Conservation (phyloP, 2,329 filamentous ascomycete genomes). For the Fusarium praegraminearum region DNA sequence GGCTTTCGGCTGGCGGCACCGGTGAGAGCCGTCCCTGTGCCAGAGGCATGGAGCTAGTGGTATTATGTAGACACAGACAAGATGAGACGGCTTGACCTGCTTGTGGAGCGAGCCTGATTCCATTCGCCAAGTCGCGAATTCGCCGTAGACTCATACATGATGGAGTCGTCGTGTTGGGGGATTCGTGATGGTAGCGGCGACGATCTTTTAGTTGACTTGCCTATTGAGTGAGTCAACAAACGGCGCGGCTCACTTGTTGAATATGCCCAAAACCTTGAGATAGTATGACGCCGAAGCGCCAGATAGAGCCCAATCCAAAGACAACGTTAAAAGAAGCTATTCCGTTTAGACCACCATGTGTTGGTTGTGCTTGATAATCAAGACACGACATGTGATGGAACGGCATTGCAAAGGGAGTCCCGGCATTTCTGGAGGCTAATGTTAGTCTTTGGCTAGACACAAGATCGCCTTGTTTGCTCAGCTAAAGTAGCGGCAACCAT, state of each 20-base stretch:
- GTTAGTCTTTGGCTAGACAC: neutral
- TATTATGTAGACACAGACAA: neutral
- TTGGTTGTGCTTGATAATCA: conserved; percentile 1
- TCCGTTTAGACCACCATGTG: neutral
- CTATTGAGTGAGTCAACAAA: conserved; percentile 12
- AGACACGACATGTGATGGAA: conserved; percentile 7
- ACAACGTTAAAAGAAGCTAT: conserved; percentile 10
- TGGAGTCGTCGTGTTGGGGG: conserved; percentile 3
- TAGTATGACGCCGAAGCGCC: conserved; percentile 11
- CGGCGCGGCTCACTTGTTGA: neutral
- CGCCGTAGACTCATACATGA: conserved; percentile 1
- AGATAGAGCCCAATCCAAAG: neutral
- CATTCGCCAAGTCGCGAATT: conserved; percentile 13
- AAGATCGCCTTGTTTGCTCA: neutral
- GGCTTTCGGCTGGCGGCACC: conserved; percentile 27
- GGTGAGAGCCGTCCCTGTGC: conserved; percentile 21
- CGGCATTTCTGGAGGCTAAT: conserved; percentile 15
- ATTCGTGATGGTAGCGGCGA: neutral
- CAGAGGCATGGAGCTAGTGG: conserved; percentile 3
- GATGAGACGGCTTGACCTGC: neutral
- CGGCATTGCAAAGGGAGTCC: neutral
- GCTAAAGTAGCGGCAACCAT: conserved; percentile 8
- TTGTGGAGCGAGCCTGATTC: conserved; percentile 15
- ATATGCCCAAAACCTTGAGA: conserved; percentile 23
- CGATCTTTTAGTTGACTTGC: neutral